Conservation (phyloP, 768 basidiomycete genomes). For the Kwoniella pini region DNA sequence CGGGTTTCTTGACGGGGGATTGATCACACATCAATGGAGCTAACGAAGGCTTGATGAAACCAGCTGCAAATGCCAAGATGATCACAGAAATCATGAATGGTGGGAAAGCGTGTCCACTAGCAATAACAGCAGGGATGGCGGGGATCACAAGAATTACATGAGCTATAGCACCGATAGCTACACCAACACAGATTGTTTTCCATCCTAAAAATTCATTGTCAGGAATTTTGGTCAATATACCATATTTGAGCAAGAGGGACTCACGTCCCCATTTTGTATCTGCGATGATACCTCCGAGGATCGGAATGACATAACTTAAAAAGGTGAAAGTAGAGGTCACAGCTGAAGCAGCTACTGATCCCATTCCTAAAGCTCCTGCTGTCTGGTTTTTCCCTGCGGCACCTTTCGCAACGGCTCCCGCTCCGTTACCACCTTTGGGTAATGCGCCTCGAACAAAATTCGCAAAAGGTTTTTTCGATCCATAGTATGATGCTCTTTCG, state of each 20-base stretch:
- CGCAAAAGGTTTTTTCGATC: constrained; percentile 29
- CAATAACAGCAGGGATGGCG: constrained; percentile 46
- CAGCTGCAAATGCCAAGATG: constrained; percentile 51
- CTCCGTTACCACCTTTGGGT: constrained; percentile 44
- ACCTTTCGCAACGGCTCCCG: constrained; percentile 44
- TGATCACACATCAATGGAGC: constrained; percentile 54
- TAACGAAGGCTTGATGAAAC: constrained; percentile 54
- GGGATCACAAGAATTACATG: constrained; percentile 52
- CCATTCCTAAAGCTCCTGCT: constrained; percentile 49
- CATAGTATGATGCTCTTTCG: constrained; percentile 52
- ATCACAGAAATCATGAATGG: constrained; percentile 46
- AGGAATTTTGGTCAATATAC: no score
- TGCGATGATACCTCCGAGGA: constrained; percentile 50
- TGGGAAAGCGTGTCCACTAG: constrained; percentile 25
- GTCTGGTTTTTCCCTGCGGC: constrained; percentile 31
- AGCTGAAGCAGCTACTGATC: constrained; percentile 40
- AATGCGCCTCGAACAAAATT: constrained; percentile 42
- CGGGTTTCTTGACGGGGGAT: constrained; percentile 43
- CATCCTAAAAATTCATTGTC: constrained; percentile 37
- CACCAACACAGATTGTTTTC: constrained; percentile 50
- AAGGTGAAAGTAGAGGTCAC: constrained; percentile 44
- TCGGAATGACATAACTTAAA: constrained; percentile 47
- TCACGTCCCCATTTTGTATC: constrained; percentile 50
- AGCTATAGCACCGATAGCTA: constrained; percentile 41
- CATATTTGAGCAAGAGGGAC: no score